Base-by-base conservation (phyloP, 768 basidiomycete genomes). In the Hysterangium stoloniferum region DNA sequence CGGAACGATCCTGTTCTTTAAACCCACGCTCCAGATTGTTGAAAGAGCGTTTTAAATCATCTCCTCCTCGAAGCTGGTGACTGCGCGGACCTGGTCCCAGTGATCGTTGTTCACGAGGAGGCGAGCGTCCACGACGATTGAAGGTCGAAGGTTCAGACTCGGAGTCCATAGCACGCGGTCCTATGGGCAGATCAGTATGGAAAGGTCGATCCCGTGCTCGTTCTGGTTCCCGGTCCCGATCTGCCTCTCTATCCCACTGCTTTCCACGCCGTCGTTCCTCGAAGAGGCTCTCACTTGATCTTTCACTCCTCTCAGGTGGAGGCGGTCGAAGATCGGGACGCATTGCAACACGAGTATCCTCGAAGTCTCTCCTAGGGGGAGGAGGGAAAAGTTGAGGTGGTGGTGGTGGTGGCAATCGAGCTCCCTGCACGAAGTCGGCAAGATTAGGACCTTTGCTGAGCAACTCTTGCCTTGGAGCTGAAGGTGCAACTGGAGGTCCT, bases 81-180 rank as follows among this genome's bases (percentile, higher is more conserved):
- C 20, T 13, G 2, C 4, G 44, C 27, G 44, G 31, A 8, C n/a
- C n/a, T n/a, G 44, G 33, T 19, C 25, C 20, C 6, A 31, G 28
- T 31, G 4, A n/a, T 24, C 29, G 44, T n/a, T 41, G 9, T 11
- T 45, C 12, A 11, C 28, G 44, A 2, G 13, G 24, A 7, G 44
- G 44, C n/a, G 44, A 45, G 28, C 44, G 27, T 28, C 7, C 49
- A 25, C 37, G 38, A 9, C 49, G 49, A 43, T 9, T 4, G 25
- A 36, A 37, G 7, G 28, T 28, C 17, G 33, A 28, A n/a, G 28
- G 17, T 9, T 31, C 33, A 35, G 34, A 13, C 6, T 5, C 34
- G 43, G 9, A 28, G 17, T 51, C 49, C 49, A 51, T 51, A 4
- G 49, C 49, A 42, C 49, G 49, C 29, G 49, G 49, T 22, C 49